Evolutionary conservation across 805 yeast species (phyloP), one percentile per base, ranked within the genome.

Genomic region (Yarrowia phangngaensis): DNA sequence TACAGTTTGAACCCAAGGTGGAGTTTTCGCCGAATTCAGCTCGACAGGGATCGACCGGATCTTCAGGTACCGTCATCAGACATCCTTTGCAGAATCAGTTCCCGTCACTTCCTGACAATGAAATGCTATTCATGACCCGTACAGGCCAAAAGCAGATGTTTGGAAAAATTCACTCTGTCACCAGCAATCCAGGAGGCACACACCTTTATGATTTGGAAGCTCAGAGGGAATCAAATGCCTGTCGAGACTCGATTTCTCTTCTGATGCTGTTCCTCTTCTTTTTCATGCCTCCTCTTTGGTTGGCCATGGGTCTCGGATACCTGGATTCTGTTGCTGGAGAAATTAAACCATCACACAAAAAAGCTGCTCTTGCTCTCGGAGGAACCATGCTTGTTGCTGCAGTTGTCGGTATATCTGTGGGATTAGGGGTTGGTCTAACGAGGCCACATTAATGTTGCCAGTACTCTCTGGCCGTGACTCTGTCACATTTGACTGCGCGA

Each of bases 241-340:
- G 48, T 13, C 27, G 35, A 20, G 48, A 41, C 48, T 41, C 34
- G 20, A 29, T 41, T 15, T 41, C 48, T 20, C 12, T 29, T 6
- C 29, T 41, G 8, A 29, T 41, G 48, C 35, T 41, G 20, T 29
- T 20, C 13, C 17, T 41, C 8, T 41, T 41, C 22, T 12, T 30
- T 29, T 30, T 41, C 29, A 66, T 68, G 52, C 72, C 72, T 3
- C 72, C 71, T 13, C 43, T 60, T 19, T 67, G 69, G 69, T 49
- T 69, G 26, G 60, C 69, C 5, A 52, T 68, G 31, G 68, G 64
- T n/a, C 50, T 57, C 2, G 72, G 72, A 6, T 60, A 56, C 51
- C 56, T 66, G 28, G 72, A 68, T 50, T 23, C 47, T 4, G 52
- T 55, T 3, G 52, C 59, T 3, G 72, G 72, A 5, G 57, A 54